Evolutionary conservation across 2,329 filamentous ascomycete genomes (phyloP), one percentile per base, ranked within the genome.

Genomic region (Cyphellophora attinorum): DNA sequence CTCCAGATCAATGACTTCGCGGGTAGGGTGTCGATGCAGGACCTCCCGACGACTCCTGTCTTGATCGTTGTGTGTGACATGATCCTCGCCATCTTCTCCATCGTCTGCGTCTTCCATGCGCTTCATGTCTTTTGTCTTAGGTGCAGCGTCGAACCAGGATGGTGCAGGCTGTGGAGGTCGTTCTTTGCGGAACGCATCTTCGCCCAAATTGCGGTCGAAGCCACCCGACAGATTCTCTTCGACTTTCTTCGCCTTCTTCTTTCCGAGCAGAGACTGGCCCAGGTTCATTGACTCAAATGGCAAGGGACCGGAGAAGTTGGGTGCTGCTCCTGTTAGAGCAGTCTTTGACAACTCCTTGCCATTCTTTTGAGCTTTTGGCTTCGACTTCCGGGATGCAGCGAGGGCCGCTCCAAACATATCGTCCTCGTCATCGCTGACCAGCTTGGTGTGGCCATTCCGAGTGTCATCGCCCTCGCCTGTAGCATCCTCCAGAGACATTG

Each of bases 221-320:
- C 80, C 81, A 14, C 80, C 80, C 23, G 74, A 70, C 40, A 64
- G 56, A 5, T 73, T 69, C 34, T 71, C 64, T 38, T 72, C 60
- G 34, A 62, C 61, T 45, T 58, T 67, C 50, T 64, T 64, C 62
- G 61, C 68, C 47, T 64, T 72, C 56, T 64, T 71, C 55, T 60
- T 69, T 17, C 61, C 65, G 11, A 63, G 55, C 8, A 64, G 57
- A 21, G 74, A 79, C 33, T 74, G 78, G 29, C 81, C 76, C 2
- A 94, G 68, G 51, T 85, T 70, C 5, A 80, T 61, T 33, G 71
- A 89, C 48, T 94, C 86, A 51, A 98, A 98, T 0, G 91, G 91
- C 4, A 98, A 59, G 0, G 88, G 85, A 0, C 89, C 89, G 45
- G 75, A 74, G 51, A 93, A 82, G 29, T 41, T 38, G 5, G 42